Base-by-base conservation (phyloP, 106 monocot species). In the Vanilla planifolia region DNA sequence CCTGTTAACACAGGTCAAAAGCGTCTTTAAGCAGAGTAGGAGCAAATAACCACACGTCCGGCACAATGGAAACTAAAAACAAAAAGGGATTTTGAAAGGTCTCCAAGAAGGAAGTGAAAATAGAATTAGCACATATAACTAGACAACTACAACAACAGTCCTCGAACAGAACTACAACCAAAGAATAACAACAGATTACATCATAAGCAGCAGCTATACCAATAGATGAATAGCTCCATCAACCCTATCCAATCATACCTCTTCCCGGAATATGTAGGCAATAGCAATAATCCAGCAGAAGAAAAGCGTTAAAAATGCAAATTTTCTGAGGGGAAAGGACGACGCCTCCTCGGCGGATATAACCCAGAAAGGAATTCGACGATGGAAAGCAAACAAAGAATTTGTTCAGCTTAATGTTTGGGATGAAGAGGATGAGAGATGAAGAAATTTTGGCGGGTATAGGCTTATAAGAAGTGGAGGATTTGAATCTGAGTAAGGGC, bases 401-500 rank as follows among this genome's bases (percentile, higher is more conserved):
- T 53, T 30, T n/a, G 28, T 29, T 28, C 53, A 8, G 53, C 30
- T 53, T n/a, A 30, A 30, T 15, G 53, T 3, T 8, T 6, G 52
- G 25, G 16, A 30, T 15, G 16, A 8, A 32, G 53, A 30, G 40
- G 40, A 40, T 40, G 40, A 14, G 40, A 40, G 4, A 14, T 14
- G 40, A 7, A 4, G 32, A 16, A 4, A 15, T 30, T 29, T 33
- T 50, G 25, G 36, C 59, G 37, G 60, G 50, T 45, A n/a, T 46
- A 50, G 14, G 34, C 33, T 52, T 52, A 53, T 33, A 44, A 13
- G n/a, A 65, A 48, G 39, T 26, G 26, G 20, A 29, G 37, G 24
- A 48, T 43, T 47, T 64, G 57, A 57, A 57, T 57, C 57, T 8
- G 11, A 20, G 6, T 64, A 56, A 46, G 40, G 62, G 43, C 61